phyloP scores from a whole-genome alignment of 768 basidiomycete species.

The Cyclocybe aegerita region DNA sequence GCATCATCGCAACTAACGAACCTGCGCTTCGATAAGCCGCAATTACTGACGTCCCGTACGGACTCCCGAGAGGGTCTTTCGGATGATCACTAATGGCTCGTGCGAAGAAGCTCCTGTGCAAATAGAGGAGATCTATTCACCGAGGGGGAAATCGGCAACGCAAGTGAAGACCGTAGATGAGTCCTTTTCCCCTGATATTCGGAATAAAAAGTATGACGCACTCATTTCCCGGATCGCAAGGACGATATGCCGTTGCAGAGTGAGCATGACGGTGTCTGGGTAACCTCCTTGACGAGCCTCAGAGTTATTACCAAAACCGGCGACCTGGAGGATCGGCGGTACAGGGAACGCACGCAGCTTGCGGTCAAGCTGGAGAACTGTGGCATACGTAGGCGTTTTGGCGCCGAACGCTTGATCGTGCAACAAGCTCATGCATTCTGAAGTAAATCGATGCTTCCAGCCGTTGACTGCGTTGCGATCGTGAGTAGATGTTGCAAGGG shows the following conservation, averaged over 20 bases:
- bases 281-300: conserved; percentile 43
- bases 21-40: conserved; percentile 75
- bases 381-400: conserved; percentile 65
- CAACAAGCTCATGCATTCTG: conserved; percentile 67
- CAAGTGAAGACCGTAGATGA: conserved; percentile 11
- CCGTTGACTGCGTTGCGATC: conserved; percentile 44
- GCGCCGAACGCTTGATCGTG: conserved; percentile 75
- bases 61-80: conserved; percentile 70
- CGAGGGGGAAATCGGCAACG: conserved; percentile 2
- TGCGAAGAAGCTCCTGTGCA: conserved; percentile 75
- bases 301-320: conserved; percentile 56
- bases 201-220: conserved; percentile 31
- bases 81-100: conserved; percentile 72
- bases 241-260: conserved; percentile 65
- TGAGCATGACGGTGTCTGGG: conserved; percentile 52
- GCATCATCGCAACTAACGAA: conserved; percentile 68
- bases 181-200: background rate
- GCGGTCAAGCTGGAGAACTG: conserved; percentile 65
- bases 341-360: conserved; percentile 70
- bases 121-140: conserved; percentile 60
- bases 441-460: conserved; percentile 70
- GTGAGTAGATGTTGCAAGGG: background rate
- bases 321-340: conserved; percentile 63
- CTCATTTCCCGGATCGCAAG: conserved; percentile 70
- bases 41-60: conserved; percentile 71